Base-by-base conservation (phyloP, 1,139 yeast genomes). In the Schwanniomyces etchellsii region DNA sequence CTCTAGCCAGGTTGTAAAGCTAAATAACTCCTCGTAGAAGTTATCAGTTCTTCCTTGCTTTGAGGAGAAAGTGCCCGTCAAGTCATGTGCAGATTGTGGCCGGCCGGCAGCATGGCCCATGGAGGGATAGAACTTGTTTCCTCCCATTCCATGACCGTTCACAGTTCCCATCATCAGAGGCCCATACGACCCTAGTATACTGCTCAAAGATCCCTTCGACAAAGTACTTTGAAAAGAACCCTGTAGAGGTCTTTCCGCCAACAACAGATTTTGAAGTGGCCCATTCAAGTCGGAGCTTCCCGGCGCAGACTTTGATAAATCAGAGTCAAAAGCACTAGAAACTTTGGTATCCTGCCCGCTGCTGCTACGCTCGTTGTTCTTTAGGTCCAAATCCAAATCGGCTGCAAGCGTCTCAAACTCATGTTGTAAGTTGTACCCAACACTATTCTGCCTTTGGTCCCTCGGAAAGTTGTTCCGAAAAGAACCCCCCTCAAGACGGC, bases 1-100 rank as follows among this genome's bases (percentile, higher is more conserved):
- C 39, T 70, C 71, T 43, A 80, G 61, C 88, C 88, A 81, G 42
- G 61, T 62, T 40, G 74, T 68, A 42, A 76, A 69, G 33, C 70
- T 66, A 34, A 70, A 60, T 46, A 81, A 52, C 37, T 67, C 72
- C 51, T 48, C 60, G 42, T 57, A 62, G 37, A 64, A 64, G 42
- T 54, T 47, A 35, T 44, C 23, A 30, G 42, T 33, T 14, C 38
- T 45, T 20, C 32, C 43, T 9, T 35, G 45, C 12, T 33, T 45
- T 22, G 37, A 45, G 26, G 38, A 33, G 21, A 36, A 50, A 26
- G 39, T 51, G 20, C 50, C 46, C 21, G 57, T 51, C 37, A 62
- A 67, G 35, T 66, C 73, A 38, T 64, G 62, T 14, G 62, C 73
- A 15, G 64, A 55, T 41, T 62, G 72, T 4, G 73, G 71, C 28